These are phyloP conservation scores for Sporisorium exsertum DNA, from an alignment of 1,284 basidiomycete genomes.

Conservation along the genomic window DNA sequence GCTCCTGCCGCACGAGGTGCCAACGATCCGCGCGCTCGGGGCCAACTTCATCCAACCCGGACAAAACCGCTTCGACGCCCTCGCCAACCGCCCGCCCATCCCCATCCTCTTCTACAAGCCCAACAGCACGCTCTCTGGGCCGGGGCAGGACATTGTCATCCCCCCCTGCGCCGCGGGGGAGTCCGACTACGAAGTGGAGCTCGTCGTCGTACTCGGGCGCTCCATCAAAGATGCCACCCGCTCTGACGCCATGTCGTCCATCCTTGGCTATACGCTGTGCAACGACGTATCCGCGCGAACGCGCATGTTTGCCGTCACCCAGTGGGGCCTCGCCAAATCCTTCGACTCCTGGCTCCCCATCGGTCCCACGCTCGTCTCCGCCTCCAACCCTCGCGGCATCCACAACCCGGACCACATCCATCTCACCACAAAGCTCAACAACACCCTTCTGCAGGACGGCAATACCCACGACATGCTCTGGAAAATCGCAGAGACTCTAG, in stretches of 20 bases:
- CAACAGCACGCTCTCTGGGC: constrained; percentile 33
- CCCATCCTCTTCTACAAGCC: constrained; percentile 64
- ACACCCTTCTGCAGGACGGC: constrained; percentile 78
- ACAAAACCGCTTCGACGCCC: constrained; percentile 33
- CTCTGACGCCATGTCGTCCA: constrained; percentile 32
- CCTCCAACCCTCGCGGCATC: constrained; percentile 72
- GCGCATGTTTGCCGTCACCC: constrained; percentile 55
- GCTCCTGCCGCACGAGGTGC: constrained; percentile 25
- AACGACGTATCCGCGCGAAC: constrained; percentile 56
- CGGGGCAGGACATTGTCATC: constrained; percentile 39
- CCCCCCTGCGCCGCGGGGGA: constrained; percentile 42
- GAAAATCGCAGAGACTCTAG: constrained; percentile 56
- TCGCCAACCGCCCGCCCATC: constrained; percentile 34
- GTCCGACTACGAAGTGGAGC: constrained; percentile 60
- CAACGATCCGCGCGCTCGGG: constrained; percentile 39
- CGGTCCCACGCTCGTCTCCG: constrained; percentile 37
- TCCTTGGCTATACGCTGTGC: constrained; percentile 53
- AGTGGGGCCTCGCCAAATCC: constrained; percentile 56
- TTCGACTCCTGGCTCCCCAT: constrained; percentile 55
- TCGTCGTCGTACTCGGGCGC: constrained; percentile 47
- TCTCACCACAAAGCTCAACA: constrained; percentile 79
- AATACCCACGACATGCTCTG: constrained; percentile 72
- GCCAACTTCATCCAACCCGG: constrained; percentile 50
- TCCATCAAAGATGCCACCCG: constrained; percentile 42
- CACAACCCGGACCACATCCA: constrained; percentile 78